Evolutionary conservation across 768 basidiomycete genomes (phyloP).

Genomic region (Leccinellum luteum): DNA sequence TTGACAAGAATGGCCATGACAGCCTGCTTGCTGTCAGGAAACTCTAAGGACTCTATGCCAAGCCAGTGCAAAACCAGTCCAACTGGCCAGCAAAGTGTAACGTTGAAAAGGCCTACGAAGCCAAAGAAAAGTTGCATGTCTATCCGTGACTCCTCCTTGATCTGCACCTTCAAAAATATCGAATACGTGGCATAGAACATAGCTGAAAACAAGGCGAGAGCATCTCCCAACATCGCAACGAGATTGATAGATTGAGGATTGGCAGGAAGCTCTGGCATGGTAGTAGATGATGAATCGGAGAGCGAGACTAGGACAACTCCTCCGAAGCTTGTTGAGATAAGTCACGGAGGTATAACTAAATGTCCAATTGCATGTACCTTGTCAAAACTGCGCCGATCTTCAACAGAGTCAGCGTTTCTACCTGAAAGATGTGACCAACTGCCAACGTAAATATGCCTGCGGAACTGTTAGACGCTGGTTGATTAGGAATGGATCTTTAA

Average conservation of each 20-base stretch:
- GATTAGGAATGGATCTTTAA: neutral
- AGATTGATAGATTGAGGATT: constrained; percentile 17
- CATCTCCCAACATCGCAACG: constrained; percentile 61
- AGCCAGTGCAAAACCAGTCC: constrained; percentile 73
- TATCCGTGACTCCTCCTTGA: constrained; percentile 76
- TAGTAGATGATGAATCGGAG: constrained; percentile 59
- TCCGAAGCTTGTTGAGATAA: constrained; percentile 50
- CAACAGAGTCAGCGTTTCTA: constrained; percentile 70
- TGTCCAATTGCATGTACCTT: constrained; percentile 49
- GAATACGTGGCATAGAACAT: constrained; percentile 88
- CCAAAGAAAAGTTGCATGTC: constrained; percentile 97
- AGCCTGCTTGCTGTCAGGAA: constrained; percentile 53
- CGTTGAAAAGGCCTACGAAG: constrained; percentile 87
- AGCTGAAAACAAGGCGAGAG: constrained; percentile 82
- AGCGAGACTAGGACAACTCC: constrained; percentile 89
- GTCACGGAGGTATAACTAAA: neutral
- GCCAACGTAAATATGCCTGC: constrained; percentile 91
- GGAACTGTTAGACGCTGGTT: neutral
- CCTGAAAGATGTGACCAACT: constrained; percentile 75
- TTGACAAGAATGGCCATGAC: constrained; percentile 54
- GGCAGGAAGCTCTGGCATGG: constrained; percentile 10
- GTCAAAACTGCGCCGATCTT: constrained; percentile 77
- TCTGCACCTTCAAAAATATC: constrained; percentile 83
- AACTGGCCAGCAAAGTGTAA: constrained; percentile 71
- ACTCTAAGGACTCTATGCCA: constrained; percentile 70